A percentile compares a stretch with the other conserved stretches of the same genome.
Conservation (phyloP, 2,329 filamentous ascomycete species). For the Xenoacremonium recifei region DNA sequence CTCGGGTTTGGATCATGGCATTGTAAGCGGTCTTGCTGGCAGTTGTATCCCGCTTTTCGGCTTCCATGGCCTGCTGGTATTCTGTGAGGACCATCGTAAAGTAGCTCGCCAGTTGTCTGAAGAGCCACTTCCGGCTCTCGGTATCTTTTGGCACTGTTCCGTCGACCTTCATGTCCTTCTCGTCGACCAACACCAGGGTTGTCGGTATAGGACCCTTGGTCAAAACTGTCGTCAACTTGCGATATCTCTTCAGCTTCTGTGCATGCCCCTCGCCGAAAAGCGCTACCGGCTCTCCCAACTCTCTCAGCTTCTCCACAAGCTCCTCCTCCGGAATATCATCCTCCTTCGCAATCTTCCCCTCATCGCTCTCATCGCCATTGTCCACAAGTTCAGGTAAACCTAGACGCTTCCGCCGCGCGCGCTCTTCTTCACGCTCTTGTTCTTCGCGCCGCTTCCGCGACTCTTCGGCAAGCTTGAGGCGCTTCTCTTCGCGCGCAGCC, state of each 20-base stretch:
- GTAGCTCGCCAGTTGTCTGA: slow-evolving; percentile 87
- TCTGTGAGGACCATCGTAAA: slow-evolving; percentile 94
- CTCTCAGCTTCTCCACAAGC: slow-evolving; percentile 65
- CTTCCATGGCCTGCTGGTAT: slow-evolving; percentile 78
- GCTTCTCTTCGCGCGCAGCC: slow-evolving; percentile 76
- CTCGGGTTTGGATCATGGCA: slow-evolving; percentile 82
- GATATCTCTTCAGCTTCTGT: slow-evolving; percentile 68
- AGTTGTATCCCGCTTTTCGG: slow-evolving; percentile 61
- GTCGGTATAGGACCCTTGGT: slow-evolving; percentile 84
- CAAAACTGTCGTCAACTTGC: slow-evolving; percentile 59
- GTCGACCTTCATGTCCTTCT: slow-evolving; percentile 84
- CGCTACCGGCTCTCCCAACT: slow-evolving; percentile 67
- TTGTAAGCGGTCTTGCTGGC: slow-evolving; percentile 79
- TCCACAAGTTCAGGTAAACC: slow-evolving; percentile 72
- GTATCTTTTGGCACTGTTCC: slow-evolving; percentile 60
- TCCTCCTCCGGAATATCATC: slow-evolving; percentile 72
- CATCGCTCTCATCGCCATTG: slow-evolving; percentile 38
- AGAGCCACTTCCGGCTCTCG: slow-evolving; percentile 68
- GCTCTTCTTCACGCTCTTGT: slow-evolving; percentile 71
- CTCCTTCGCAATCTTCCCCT: slow-evolving; percentile 41
- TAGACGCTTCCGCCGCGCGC: slow-evolving; percentile 68
- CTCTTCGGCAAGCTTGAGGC: slow-evolving; percentile 76
- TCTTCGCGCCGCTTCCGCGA: slow-evolving; percentile 68
- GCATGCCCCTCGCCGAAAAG: slow-evolving; percentile 82
- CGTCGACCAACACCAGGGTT: slow-evolving; percentile 73